These are phyloP conservation scores for Metschnikowia lunata DNA, from an alignment of 805 yeast species.

Conservation along the genomic window DNA sequence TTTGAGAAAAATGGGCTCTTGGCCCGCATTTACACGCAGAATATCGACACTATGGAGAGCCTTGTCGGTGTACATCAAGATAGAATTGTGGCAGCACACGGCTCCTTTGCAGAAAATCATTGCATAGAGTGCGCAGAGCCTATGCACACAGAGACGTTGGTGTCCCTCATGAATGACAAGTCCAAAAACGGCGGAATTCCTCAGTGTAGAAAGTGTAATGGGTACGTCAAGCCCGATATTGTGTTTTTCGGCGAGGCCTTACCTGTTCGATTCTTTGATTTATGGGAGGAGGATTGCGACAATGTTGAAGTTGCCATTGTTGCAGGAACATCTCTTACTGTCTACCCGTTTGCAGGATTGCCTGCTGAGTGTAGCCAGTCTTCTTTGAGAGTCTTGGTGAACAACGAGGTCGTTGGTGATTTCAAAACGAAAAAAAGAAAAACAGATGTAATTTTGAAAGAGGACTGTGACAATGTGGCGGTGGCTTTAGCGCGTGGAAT, in stretches of 20 bases:
- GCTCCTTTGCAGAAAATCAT: constrained; percentile 81
- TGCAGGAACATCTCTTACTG: constrained; percentile 90
- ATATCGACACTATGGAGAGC: constrained; percentile 88
- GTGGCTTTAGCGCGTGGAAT: constrained; percentile 45
- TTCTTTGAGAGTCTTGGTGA: constrained; percentile 61
- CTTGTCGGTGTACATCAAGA: constrained; percentile 69
- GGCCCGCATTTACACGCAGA: constrained; percentile 80
- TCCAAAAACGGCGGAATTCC: constrained; percentile 40
- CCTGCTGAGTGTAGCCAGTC: constrained; percentile 57
- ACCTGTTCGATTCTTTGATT: constrained; percentile 64
- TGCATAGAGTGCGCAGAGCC: constrained; percentile 70
- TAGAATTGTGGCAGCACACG: constrained; percentile 85
- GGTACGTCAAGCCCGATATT: constrained; percentile 87
- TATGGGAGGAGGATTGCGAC: constrained; percentile 56
- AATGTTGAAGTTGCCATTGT: constrained; percentile 70
- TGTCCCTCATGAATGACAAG: constrained; percentile 31
- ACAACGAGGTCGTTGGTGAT: constrained; percentile 75
- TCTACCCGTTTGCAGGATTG: constrained; percentile 82
- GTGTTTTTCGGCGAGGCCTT: constrained; percentile 91
- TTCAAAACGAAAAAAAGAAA: constrained; percentile 47
- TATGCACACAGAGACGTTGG: constrained; percentile 47
- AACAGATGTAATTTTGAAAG: constrained; percentile 56
- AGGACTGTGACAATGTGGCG: constrained; percentile 66
- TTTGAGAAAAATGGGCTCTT: constrained; percentile 61
- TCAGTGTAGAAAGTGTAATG: constrained; percentile 59